Evolutionary conservation across 2,329 filamentous ascomycete species (phyloP), one percentile per base, ranked within the genome.

Genomic region (Ophiocordyceps camponoti-saundersi): DNA sequence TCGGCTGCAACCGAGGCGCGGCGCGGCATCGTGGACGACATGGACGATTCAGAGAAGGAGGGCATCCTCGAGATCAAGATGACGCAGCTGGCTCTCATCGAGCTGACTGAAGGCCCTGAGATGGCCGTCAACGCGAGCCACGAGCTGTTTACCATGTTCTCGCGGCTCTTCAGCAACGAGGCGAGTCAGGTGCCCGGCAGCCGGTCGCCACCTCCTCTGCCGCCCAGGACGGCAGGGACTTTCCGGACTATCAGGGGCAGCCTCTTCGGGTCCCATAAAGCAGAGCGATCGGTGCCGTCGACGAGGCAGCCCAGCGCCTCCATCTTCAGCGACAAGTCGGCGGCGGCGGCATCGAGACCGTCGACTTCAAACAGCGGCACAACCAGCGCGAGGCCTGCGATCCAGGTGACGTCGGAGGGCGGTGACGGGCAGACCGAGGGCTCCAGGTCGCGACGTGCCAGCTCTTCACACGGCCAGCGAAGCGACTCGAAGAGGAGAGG

Each of bases 51-150:
- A 23, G 89, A 96, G 59, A 93, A 88, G 58, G 85, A 89, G 61
- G 77, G 78, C 44, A 81, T 98, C 41, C 65, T 98, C n/a, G 85
- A 96, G 61, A 80, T 95, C 50, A 94, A 94, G 62, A 94, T 96
- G 77, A 95, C 90, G 12, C 89, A 96, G 57, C 70, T 98, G 49
- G 75, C 84, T 4, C 73, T 98, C 20, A 64, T 92, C 3, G 90
- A 96, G 62, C 67, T 92, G 16, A 67, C 86, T 3, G 88, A 95
- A 59, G 88, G 88, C 1, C 79, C 88, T 0, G 81, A 86, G 48
- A 77, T 82, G 48, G 90, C 92, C 18, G 85, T 96, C 45, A 95
- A 95, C 58, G 81, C 84, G 50, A 89, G 85, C 58, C 79, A 86
- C 52, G 88, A 95, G 61, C 70, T 98, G 39, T 67, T 98, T 20